These are phyloP conservation scores for Tetrapyrgos nigripes DNA, from an alignment of 1,284 basidiomycete genomes.

Conservation along the genomic window DNA sequence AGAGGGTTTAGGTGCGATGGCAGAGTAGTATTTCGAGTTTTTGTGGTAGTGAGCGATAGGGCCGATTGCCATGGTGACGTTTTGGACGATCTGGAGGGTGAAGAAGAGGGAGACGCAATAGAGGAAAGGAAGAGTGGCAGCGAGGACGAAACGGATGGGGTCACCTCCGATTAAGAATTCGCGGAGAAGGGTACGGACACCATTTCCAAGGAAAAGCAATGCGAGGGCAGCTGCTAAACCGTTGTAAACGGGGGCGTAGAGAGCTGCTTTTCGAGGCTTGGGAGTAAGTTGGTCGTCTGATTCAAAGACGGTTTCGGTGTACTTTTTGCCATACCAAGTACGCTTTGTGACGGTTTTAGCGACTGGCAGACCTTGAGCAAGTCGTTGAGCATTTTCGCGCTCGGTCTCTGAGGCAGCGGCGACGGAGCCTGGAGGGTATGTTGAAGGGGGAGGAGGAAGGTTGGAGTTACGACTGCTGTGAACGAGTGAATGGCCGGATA, in stretches of 20 bases:
- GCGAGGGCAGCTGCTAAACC: slow-evolving; percentile 73
- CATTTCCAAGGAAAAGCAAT: slow-evolving; percentile 51
- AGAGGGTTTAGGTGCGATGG: slow-evolving; percentile 49
- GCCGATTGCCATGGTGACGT: slow-evolving; percentile 68
- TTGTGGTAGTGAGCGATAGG: slow-evolving; percentile 78
- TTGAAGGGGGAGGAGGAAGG: neutral
- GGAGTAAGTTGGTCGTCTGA: neutral
- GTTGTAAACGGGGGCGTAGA: slow-evolving; percentile 81
- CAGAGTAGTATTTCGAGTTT: slow-evolving; percentile 78
- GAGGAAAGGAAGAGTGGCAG: slow-evolving; percentile 66
- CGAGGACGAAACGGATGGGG: slow-evolving; percentile 67
- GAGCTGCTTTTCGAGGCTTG: slow-evolving; percentile 19
- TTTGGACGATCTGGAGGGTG: slow-evolving; percentile 70
- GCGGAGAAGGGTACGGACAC: slow-evolving; percentile 59
- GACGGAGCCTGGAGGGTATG: neutral
- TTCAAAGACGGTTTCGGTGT: slow-evolving; percentile 15
- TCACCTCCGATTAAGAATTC: slow-evolving; percentile 75
- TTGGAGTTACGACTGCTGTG: neutral
- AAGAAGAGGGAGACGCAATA: slow-evolving; percentile 81
- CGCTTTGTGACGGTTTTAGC: slow-evolving; percentile 27
- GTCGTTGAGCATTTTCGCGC: neutral
- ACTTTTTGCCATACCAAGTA: slow-evolving; percentile 48
- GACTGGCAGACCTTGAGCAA: neutral
- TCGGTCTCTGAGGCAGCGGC: neutral
- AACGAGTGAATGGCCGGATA: slow-evolving; percentile 12